Evolutionary conservation across 2,329 filamentous ascomycete species (phyloP), one percentile per base, ranked within the genome.

Genomic region (Phaeosphaeria sp.): DNA sequence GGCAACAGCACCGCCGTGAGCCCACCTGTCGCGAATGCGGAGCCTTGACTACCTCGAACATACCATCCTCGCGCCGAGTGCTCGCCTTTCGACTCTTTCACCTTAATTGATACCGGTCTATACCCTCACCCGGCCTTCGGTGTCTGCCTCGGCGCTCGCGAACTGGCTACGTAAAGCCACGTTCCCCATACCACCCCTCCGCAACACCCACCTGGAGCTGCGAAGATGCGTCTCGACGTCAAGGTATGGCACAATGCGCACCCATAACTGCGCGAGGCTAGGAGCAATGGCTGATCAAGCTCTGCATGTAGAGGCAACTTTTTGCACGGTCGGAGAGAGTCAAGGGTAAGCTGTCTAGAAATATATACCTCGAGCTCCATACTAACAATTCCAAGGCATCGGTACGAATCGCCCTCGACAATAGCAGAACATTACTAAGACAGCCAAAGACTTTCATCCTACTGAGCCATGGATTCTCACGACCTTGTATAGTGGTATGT

Each of bases 381-480:
- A 54, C 73, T 77, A 66, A 77, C 64, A 61, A 56, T 18, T 7
- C 57, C 21, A 43, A 76, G 74, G 73, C 67, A 76, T 75, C 67
- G 73, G 74, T 76, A 75, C 41, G 63, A 36, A 59, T 42, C 54
- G 50, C 47, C 50, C 50, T 52, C 42, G 27, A 48, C 49, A n/a
- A 48, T 3, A 50, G 23, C 44, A 13, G 21, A n/a, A 18, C 55
- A 11, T 25, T 53, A 55, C 69, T 73, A 64, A 72, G 56, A 10
- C 49, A 21, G 42, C 91, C 76, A 93, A 97, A 79, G 94, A 98
- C 83, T 98, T 97, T 79, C 94, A 98, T 78, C 93, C 93, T 43
- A 92, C 92, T 58, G 94, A 97, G 83, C 93, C 93, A 87, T 97
- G 94, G 86, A 89, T 90, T 64, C 86, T 98, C 74, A 97, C 94